phyloP scores from a whole-genome alignment of 768 basidiomycete genomes.

The Sarcodon sp. region DNA sequence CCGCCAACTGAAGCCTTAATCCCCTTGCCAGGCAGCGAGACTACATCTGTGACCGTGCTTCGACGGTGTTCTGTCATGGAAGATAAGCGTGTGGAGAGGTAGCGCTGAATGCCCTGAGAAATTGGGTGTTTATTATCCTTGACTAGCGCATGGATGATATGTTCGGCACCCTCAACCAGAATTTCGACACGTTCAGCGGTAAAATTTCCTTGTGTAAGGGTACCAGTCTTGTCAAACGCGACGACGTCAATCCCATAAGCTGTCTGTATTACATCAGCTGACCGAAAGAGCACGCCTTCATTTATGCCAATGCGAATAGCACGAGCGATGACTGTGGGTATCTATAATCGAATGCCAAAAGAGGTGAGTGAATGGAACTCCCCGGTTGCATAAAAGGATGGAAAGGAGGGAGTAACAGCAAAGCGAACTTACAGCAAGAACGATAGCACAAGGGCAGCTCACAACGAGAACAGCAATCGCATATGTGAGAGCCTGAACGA shows the following conservation, averaged over 20 bases:
- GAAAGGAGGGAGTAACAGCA: no score
- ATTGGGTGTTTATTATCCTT: conserved; percentile 22
- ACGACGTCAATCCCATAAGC: conserved; percentile 28
- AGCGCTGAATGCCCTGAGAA: conserved; percentile 6
- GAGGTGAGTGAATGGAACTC: no score
- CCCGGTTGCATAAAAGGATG: no score
- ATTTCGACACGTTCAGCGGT: conserved; percentile 22
- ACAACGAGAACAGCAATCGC: conserved; percentile 38
- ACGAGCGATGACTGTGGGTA: no score
- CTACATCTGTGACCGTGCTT: conserved; percentile 9
- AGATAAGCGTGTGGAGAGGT: conserved; percentile 17
- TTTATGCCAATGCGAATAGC: no score
- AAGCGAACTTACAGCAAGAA: no score
- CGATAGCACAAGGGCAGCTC: conserved; percentile 37
- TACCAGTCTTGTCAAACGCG: conserved; percentile 53
- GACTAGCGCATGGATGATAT: conserved; percentile 16
- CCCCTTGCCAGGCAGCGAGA: conserved; percentile 23
- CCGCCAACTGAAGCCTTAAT: conserved; percentile 20
- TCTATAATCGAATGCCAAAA: no score
- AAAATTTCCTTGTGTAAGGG: conserved; percentile 31
- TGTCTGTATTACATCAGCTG: conserved; percentile 25
- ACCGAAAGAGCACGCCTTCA: no score
- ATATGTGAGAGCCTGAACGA: conserved; percentile 30
- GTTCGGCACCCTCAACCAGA: conserved; percentile 2
- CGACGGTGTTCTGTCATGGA: neutral